Conservation (phyloP, 1,139 yeast genomes). For the Nakaseomyces delphensis region DNA sequence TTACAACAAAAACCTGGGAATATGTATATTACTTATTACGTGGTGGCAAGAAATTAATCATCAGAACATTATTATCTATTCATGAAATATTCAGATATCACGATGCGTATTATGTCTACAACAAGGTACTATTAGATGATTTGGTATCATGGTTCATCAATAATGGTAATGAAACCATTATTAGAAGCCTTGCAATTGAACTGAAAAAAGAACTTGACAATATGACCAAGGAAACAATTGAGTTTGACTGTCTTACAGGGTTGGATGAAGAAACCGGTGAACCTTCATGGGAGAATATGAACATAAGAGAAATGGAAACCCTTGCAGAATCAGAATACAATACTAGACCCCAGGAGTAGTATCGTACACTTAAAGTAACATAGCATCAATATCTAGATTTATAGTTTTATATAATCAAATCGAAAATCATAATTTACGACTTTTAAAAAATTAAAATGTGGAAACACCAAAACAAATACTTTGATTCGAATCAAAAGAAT, state of each 20-base stretch:
- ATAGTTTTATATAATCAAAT: too few species aligned
- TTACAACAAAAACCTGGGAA: slow-evolving; percentile 58
- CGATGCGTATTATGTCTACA: slow-evolving; percentile 83
- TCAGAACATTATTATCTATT: slow-evolving; percentile 49
- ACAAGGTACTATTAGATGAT: slow-evolving; percentile 72
- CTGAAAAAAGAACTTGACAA: slow-evolving; percentile 31
- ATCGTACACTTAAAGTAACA: too few species aligned
- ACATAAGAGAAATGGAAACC: slow-evolving; percentile 23
- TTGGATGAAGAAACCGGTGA: slow-evolving; percentile 22
- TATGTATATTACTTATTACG: slow-evolving; percentile 61
- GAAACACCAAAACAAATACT: too few species aligned
- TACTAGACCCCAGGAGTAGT: background rate
- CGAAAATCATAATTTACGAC: too few species aligned
- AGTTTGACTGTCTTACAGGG: slow-evolving; percentile 24
- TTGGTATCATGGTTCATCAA: slow-evolving; percentile 68
- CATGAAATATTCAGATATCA: slow-evolving; percentile 74
- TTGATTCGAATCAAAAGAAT: too few species aligned
- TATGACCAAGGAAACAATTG: slow-evolving; percentile 15
- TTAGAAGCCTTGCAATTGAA: slow-evolving; percentile 63
- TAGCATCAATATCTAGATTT: too few species aligned
- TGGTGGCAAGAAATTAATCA: slow-evolving; percentile 59
- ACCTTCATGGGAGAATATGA: slow-evolving; percentile 23
- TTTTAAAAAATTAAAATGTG: too few species aligned
- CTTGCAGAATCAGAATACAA: slow-evolving; percentile 11
- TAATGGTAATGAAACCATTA: slow-evolving; percentile 38